Conservation (phyloP, 441 rosid species). For the Euphorbia corollata region DNA sequence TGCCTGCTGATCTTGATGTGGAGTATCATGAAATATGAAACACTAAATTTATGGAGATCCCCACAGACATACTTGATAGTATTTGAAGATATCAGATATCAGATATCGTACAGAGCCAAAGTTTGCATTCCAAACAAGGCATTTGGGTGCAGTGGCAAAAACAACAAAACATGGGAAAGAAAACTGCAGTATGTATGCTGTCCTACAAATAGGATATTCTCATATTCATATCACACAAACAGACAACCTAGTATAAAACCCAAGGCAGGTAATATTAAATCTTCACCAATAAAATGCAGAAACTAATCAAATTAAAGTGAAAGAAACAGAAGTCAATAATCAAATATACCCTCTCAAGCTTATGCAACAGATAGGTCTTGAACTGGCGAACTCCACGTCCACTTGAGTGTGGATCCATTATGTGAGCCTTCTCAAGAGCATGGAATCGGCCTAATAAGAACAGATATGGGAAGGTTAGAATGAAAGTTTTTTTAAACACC, state of each 20-base stretch:
- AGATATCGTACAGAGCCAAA: background rate
- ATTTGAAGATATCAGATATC: background rate
- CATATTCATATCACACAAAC: background rate
- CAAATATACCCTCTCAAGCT: constrained; percentile 62
- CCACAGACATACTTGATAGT: background rate
- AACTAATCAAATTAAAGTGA: background rate
- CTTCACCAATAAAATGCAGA: constrained; percentile 9
- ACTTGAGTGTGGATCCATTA: constrained; percentile 53
- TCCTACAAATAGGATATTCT: background rate
- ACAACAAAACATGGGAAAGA: background rate
- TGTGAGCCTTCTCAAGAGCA: constrained; percentile 86
- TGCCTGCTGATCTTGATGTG: background rate
- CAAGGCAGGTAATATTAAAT: background rate
- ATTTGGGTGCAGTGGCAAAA: background rate
- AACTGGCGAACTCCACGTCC: constrained; percentile 97
- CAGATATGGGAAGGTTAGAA: background rate
- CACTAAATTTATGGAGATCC: background rate
- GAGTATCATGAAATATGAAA: background rate
- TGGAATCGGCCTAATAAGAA: constrained; percentile 69
- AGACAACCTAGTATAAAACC: constrained; percentile 2
- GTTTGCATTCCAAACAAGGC: background rate
- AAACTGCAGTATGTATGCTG: background rate
- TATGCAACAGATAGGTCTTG: constrained; percentile 81
- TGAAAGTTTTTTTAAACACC: background rate
- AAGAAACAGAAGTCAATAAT: background rate